These are phyloP conservation scores for Fraxinus platypoda DNA, from an alignment of 305 asterid species.

Conservation along the genomic window DNA sequence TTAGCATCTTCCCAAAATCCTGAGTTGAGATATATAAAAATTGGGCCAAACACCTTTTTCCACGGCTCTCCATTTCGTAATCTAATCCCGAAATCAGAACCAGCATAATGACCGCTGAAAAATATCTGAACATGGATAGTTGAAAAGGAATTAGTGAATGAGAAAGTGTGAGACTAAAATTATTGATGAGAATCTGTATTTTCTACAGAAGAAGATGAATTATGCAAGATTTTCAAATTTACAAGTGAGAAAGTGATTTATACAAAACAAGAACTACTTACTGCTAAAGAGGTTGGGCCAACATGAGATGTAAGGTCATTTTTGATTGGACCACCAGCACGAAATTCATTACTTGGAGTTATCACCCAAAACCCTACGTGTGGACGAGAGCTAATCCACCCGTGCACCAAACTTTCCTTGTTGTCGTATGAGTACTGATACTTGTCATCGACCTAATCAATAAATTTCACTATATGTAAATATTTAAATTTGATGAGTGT, in stretches of 20 bases:
- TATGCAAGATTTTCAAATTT: neutral
- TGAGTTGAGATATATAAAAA: slow-evolving; percentile 31
- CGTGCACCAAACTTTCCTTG: slow-evolving; percentile 62
- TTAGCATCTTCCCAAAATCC: slow-evolving; percentile 37
- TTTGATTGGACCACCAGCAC: slow-evolving; percentile 64
- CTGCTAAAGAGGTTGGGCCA: slow-evolving; percentile 55
- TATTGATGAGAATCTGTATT: neutral
- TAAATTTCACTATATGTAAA: neutral
- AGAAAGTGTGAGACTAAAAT: neutral
- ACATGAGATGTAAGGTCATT: slow-evolving; percentile 76
- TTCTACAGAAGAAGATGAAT: neutral
- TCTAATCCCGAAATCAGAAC: slow-evolving; percentile 13
- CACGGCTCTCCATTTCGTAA: slow-evolving; percentile 35
- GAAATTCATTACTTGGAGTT: slow-evolving; percentile 65
- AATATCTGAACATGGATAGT: slow-evolving; percentile 19
- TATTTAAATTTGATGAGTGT: neutral
- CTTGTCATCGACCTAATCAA: slow-evolving; percentile 65
- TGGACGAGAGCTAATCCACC: slow-evolving; percentile 54
- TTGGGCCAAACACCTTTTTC: slow-evolving; percentile 42
- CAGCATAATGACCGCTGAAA: slow-evolving; percentile 32
- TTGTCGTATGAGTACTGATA: slow-evolving; percentile 58
- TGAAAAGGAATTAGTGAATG: neutral
- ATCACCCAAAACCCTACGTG: slow-evolving; percentile 64
- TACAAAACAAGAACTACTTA: slow-evolving; percentile 19
- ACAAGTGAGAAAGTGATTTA: neutral